phyloP scores from a whole-genome alignment of 2,329 filamentous ascomycete genomes.

The Alternaria metachromatica region DNA sequence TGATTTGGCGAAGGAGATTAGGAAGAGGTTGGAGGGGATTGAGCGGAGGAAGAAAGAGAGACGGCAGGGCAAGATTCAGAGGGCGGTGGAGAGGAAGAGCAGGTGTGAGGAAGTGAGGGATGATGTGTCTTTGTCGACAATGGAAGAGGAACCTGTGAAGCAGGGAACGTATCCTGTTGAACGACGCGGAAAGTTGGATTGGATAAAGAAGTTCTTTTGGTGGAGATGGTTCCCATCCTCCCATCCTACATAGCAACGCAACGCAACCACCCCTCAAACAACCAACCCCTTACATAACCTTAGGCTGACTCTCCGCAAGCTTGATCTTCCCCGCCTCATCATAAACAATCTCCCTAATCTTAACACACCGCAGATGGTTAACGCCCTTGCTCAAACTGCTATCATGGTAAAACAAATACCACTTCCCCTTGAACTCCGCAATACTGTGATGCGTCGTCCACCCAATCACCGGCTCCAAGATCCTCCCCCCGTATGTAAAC shows the following conservation, averaged over 20 bases:
- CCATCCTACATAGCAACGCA: neutral
- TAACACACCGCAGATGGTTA: conserved; percentile 74
- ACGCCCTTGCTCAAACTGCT: conserved; percentile 71
- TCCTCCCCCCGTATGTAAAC: conserved; percentile 73
- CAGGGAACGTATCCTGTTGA: neutral
- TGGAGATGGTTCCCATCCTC: neutral
- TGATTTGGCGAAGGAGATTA: neutral
- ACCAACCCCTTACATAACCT: conserved; percentile 22
- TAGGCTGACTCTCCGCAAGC: conserved; percentile 40
- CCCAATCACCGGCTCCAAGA: conserved; percentile 77
- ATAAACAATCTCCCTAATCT: conserved; percentile 77
- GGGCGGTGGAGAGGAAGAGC: neutral
- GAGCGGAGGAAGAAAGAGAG: neutral
- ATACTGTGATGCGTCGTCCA: conserved; percentile 86
- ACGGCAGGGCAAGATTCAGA: neutral
- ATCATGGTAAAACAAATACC: conserved; percentile 81
- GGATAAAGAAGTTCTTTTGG: neutral
- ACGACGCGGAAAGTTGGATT: neutral
- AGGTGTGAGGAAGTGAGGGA: neutral
- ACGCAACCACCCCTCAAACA: neutral
- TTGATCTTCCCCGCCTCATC: conserved; percentile 68
- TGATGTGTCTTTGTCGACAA: neutral
- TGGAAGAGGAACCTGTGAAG: neutral
- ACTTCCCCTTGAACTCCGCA: conserved; percentile 73
- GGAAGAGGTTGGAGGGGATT: neutral